Evolutionary conservation across 2,329 filamentous ascomycete species (phyloP).

Genomic region (Alternaria viburni): DNA sequence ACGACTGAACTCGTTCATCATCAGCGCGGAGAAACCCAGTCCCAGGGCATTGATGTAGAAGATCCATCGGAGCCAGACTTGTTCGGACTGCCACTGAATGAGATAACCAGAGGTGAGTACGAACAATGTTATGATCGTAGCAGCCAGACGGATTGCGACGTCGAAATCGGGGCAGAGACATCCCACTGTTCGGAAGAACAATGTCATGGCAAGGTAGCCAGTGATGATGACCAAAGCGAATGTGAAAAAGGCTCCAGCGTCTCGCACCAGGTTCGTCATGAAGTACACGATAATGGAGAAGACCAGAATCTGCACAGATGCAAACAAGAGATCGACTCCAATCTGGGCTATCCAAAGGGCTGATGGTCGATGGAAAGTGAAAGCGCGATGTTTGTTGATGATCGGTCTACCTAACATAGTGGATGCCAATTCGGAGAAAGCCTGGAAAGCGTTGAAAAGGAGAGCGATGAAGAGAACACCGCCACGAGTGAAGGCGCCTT

Average conservation of each 20-base stretch:
- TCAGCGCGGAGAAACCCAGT: conserved; percentile 76
- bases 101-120: conserved; percentile 82
- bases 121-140: conserved; percentile 80
- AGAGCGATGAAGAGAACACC: conserved; percentile 81
- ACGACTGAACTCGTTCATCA: conserved; percentile 84
- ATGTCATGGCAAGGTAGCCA: conserved; percentile 53
- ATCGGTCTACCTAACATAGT: conserved; percentile 80
- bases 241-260: conserved; percentile 57
- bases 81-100: conserved; percentile 77
- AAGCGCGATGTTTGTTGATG: conserved; percentile 83
- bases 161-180: conserved; percentile 82
- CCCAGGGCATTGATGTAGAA: conserved; percentile 82
- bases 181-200: conserved; percentile 57
- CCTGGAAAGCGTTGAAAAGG: conserved; percentile 86
- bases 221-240: conserved; percentile 54
- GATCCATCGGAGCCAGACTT: conserved; percentile 84
- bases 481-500: conserved; percentile 79
- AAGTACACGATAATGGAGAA: conserved; percentile 59
- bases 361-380: conserved; percentile 81
- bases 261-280: conserved; percentile 55
- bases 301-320: conserved; percentile 67
- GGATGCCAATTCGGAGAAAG: conserved; percentile 76
- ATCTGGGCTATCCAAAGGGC: conserved; percentile 86
- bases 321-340: conserved; percentile 76
- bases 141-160: conserved; percentile 80